Base-by-base conservation (phyloP, 306 rosid species). In the Bauhinia variegata region DNA sequence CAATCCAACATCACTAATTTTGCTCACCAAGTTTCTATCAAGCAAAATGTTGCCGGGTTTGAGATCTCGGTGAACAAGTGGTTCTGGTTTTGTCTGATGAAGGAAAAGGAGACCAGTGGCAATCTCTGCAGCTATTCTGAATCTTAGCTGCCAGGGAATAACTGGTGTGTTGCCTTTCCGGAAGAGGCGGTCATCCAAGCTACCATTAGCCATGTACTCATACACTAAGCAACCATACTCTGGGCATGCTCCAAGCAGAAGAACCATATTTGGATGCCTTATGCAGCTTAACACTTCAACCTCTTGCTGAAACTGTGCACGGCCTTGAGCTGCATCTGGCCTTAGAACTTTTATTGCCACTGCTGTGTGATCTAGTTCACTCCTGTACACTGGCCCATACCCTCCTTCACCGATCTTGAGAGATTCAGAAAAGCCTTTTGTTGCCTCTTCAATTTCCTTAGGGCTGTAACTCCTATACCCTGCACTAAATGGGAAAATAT, bases 241-340 rank as follows among this genome's bases (percentile, higher is more conserved):
- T 0, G 96, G 92, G 53, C 98, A 92, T 1, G 96, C 96, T 80
- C 96, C 96, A 2, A 92, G 83, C 28, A 92, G 98, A 19, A 89
- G 91, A 75, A 92, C 95, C 96, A 89, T 89, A 85, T 92, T 84
- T 58, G 98, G 98, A 79, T 92, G 98, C 46, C 95, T 65, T 63
- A 89, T 85, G 88, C 85, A 70, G 76, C 95, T 84, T 28, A 89
- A 59, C 44, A 92, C 91, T 76, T 92, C 91, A 61, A 79, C 91
- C 88, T 91, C 97, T 55, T 85, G 89, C 13, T 83, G 89, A 84
- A 91, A 91, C 81, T 91, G 97, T 5, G 87, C 56, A 5, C 84
- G 42, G 50, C 97, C 97, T 36, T 91, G 96, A 69, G 91, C 84
- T 46, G 97, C 96, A 54, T 81, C 89, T 8, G 93, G 89, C 32